Conservation (phyloP, 1,139 yeast genomes). For the Blastobotrys indianensis region DNA sequence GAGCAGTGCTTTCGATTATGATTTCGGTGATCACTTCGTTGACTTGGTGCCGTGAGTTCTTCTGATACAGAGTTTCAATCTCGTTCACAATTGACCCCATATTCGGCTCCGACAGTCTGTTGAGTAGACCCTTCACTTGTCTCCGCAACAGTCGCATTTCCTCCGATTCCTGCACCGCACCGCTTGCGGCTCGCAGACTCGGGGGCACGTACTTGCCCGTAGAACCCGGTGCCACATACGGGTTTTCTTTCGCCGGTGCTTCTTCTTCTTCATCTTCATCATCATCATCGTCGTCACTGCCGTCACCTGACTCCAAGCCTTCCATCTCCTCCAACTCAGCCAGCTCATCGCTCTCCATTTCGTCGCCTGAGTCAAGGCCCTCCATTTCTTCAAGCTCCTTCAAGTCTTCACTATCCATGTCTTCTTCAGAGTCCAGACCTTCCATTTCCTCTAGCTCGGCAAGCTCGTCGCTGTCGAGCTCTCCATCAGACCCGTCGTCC, state of each 20-base stretch:
- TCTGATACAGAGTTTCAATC: slow-evolving; percentile 54
- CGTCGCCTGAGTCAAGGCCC: slow-evolving; percentile 17
- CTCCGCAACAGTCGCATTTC: slow-evolving; percentile 48
- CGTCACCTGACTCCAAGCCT: slow-evolving; percentile 21
- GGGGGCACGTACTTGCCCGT: slow-evolving; percentile 70
- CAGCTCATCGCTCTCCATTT: slow-evolving; percentile 33
- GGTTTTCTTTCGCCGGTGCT: slow-evolving; percentile 57
- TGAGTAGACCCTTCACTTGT: slow-evolving; percentile 71
- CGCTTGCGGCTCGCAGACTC: slow-evolving; percentile 48
- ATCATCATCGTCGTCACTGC: slow-evolving; percentile 22
- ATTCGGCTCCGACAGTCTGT: slow-evolving; percentile 82
- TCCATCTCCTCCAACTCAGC: slow-evolving; percentile 38
- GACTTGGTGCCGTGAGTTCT: slow-evolving; percentile 70
- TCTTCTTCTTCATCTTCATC: slow-evolving; percentile 41
- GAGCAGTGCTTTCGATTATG: slow-evolving; percentile 59
- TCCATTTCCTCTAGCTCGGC: slow-evolving; percentile 3
- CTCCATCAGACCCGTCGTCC: slow-evolving; percentile 28
- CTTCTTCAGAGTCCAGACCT: slow-evolving; percentile 20
- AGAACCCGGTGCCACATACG: slow-evolving; percentile 69
- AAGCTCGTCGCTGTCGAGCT: slow-evolving; percentile 41
- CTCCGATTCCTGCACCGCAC: slow-evolving; percentile 39
- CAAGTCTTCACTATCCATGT: slow-evolving; percentile 28
- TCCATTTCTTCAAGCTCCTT: slow-evolving; percentile 22
- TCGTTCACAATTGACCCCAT: slow-evolving; percentile 64
- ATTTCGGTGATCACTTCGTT: slow-evolving; percentile 61